phyloP scores from a whole-genome alignment of 1,284 basidiomycete genomes.

The Ganoderma lingzhi region DNA sequence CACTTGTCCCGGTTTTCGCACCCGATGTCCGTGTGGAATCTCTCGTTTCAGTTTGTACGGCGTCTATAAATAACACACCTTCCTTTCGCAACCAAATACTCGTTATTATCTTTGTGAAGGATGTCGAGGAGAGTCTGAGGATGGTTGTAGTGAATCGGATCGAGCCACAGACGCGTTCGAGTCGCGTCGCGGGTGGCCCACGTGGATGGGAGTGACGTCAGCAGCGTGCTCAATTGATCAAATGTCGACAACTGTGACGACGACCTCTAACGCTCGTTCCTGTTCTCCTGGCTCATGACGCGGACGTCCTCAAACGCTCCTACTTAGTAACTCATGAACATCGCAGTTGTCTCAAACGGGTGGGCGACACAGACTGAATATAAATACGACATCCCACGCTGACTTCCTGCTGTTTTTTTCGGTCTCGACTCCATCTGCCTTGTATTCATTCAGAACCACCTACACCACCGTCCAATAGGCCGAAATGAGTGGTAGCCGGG shows the following conservation, averaged over 20 bases:
- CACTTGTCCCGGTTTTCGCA: no score
- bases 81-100: background rate
- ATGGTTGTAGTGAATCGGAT: background rate
- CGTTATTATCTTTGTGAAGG: background rate
- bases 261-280: background rate
- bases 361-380: background rate
- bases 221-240: background rate
- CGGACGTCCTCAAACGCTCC: background rate
- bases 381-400: constrained; percentile 2
- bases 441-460: background rate
- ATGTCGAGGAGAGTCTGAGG: background rate
- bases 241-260: background rate
- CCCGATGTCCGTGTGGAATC: background rate
- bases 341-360: no score
- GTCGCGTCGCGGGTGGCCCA: background rate
- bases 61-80: background rate
- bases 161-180: constrained; percentile 1
- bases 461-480: background rate
- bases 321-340: no score
- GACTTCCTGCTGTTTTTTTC: background rate
- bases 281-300: background rate
- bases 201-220: background rate
- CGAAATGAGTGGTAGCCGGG: constrained; percentile 3
- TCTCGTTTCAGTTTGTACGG: background rate
- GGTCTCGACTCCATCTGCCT: no score